Evolutionary conservation across 371 early-diverging fungal species (phyloP).

Genomic region (Lichtheimia hyalospora): DNA sequence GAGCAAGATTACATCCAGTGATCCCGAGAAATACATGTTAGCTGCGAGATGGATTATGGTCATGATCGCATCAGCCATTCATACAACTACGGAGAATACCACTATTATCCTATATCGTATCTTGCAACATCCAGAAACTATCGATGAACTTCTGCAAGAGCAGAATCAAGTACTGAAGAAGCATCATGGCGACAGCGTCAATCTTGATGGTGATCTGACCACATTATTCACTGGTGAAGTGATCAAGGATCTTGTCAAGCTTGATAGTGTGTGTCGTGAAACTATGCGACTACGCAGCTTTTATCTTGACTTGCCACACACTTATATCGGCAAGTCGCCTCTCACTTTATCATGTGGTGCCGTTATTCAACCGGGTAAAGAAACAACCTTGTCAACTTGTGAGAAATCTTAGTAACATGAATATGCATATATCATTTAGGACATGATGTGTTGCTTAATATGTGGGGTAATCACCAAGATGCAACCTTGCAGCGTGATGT

Average conservation of each 20-base stretch:
- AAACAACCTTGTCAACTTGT: slow-evolving; percentile 7
- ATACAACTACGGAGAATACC: slow-evolving; percentile 33
- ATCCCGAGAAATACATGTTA: not conserved
- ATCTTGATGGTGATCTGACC: slow-evolving; percentile 17
- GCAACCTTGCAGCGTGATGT: not conserved
- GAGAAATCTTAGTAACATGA: not conserved
- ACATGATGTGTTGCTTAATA: not conserved
- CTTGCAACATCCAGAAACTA: slow-evolving; percentile 35
- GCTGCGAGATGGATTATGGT: slow-evolving; percentile 13
- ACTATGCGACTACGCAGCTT: slow-evolving; percentile 26
- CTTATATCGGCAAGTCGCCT: slow-evolving; percentile 17
- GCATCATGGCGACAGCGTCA: slow-evolving; percentile 10
- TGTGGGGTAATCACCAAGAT: not conserved
- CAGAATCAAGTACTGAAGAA: slow-evolving; percentile 28
- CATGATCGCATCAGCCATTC: slow-evolving; percentile 35
- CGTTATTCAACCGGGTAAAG: slow-evolving; percentile 36
- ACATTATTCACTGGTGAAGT: slow-evolving; percentile 28
- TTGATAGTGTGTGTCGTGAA: slow-evolving; percentile 56
- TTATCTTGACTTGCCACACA: slow-evolving; percentile 26
- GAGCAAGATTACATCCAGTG: not conserved
- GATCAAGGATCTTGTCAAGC: slow-evolving; percentile 32
- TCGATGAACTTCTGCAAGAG: slow-evolving; percentile 38
- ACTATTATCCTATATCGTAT: slow-evolving; percentile 37
- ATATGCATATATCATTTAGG: not conserved
- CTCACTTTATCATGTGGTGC: slow-evolving; percentile 29